Percentiles rank a stretch among this genome's conserved stretches.
phyloP scores from a whole-genome alignment of 306 rosid species.

The Medicago arabica region DNA sequence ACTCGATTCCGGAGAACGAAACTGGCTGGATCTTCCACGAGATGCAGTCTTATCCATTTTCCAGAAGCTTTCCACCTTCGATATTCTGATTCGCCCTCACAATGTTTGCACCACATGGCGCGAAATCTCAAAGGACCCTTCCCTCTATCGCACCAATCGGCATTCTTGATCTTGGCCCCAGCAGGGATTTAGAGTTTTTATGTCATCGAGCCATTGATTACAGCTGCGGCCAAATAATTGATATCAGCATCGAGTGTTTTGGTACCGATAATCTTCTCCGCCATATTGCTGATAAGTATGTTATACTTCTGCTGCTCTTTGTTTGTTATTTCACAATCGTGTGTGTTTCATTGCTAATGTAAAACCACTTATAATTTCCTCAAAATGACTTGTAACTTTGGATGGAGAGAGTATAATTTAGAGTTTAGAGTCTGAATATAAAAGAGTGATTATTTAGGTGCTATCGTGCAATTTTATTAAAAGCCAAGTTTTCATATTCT shows the following conservation, averaged over 20 bases:
- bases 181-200: constrained; percentile 33
- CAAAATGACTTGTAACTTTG: too few relatives aligned
- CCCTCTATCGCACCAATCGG: constrained; percentile 58
- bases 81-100: constrained; percentile 48
- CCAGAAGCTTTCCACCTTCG: constrained; percentile 50
- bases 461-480: neutral
- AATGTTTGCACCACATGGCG: constrained; percentile 67
- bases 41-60: constrained; percentile 55
- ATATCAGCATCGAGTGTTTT: constrained; percentile 52
- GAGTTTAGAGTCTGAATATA: too few relatives aligned
- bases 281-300: constrained; percentile 55
- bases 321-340: neutral
- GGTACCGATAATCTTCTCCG: constrained; percentile 53
- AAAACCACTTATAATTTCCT: too few relatives aligned
- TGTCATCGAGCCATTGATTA: constrained; percentile 61
- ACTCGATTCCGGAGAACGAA: constrained; percentile 3
- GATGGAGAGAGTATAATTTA: too few relatives aligned
- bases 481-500: neutral
- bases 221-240: constrained; percentile 55
- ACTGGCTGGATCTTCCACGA: constrained; percentile 66
- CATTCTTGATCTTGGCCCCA: constrained; percentile 39
- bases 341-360: neutral
- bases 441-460: neutral
- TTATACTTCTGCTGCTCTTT: neutral
- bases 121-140: constrained; percentile 60